A percentile compares a stretch with the other conserved stretches of the same genome.
Conservation (phyloP, 1,284 basidiomycete species). For the Amylostereum areolatum region DNA sequence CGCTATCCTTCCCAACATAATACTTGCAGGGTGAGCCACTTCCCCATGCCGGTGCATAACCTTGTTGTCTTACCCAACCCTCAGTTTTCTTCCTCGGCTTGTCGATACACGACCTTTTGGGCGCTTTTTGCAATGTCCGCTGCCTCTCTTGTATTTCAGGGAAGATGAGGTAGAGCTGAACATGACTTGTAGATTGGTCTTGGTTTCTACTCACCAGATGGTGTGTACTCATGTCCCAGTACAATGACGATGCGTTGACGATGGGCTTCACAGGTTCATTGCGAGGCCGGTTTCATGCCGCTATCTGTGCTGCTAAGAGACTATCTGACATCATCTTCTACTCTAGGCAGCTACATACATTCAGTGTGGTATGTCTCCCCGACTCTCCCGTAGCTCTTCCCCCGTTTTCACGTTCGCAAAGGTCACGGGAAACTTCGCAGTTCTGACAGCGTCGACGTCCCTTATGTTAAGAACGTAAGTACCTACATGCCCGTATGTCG, state of each 20-base stretch:
- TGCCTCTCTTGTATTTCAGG: too few species aligned
- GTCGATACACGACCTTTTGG: too few species aligned
- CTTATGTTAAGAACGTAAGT: constrained; percentile 65
- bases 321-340: not conserved
- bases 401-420: constrained; percentile 15
- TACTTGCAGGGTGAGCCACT: constrained; percentile 21
- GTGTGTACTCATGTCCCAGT: too few species aligned
- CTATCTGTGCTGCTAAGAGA: not conserved
- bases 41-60: too few species aligned
- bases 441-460: constrained; percentile 58
- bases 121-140: too few species aligned
- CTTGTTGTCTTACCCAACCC: too few species aligned
- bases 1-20: constrained; percentile 56
- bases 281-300: constrained; percentile 38
- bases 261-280: constrained; percentile 44
- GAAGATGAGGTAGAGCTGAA: too few species aligned
- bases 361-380: constrained; percentile 48
- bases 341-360: constrained; percentile 56
- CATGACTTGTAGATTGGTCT: too few species aligned
- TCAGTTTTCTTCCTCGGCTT: too few species aligned
- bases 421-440: constrained; percentile 61
- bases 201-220: too few species aligned
- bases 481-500: not conserved
- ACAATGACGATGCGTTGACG: too few species aligned
- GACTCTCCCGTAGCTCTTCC: not conserved